Evolutionary conservation across 495 filamentous ascomycete species (phyloP).

Genomic region (Penicillium bialowiezense): DNA sequence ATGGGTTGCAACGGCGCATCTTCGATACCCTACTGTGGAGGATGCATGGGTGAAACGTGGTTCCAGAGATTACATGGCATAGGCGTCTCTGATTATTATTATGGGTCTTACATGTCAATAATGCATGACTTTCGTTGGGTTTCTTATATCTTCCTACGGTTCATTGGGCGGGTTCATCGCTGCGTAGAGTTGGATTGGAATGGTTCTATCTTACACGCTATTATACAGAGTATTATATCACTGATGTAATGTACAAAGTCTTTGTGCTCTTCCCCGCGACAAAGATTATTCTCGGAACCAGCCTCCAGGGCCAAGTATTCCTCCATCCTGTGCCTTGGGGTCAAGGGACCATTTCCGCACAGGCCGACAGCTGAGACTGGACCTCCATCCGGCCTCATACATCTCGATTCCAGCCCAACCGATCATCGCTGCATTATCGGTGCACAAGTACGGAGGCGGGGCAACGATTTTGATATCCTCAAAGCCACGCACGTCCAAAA

Average conservation of each 20-base stretch:
- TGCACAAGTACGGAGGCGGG: slow-evolving; percentile 75
- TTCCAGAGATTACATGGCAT: slow-evolving; percentile 23
- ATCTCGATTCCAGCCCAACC: slow-evolving; percentile 93
- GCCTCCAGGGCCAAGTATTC: slow-evolving; percentile 41
- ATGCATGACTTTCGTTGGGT: slow-evolving; percentile 3
- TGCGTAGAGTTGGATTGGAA: too few species aligned
- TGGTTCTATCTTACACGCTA: slow-evolving; percentile 2
- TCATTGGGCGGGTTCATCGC: neutral
- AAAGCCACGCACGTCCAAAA: slow-evolving; percentile 63
- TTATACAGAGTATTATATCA: slow-evolving; percentile 17
- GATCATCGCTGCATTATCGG: slow-evolving; percentile 98
- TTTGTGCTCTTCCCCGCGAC: neutral
- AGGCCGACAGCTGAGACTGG: slow-evolving; percentile 54
- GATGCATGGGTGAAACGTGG: slow-evolving; percentile 23
- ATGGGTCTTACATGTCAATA: slow-evolving; percentile 7
- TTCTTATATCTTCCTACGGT: too few species aligned
- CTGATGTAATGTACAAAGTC: slow-evolving; percentile 5
- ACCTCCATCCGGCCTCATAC: slow-evolving; percentile 74
- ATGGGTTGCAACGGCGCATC: slow-evolving; percentile 29
- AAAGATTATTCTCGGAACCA: slow-evolving; percentile 28
- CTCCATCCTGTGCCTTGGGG: slow-evolving; percentile 49
- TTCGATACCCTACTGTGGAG: slow-evolving; percentile 32
- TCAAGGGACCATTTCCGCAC: slow-evolving; percentile 80
- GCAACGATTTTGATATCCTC: slow-evolving; percentile 59
- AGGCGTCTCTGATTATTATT: slow-evolving; percentile 25